A percentile compares a stretch with the other conserved stretches of the same genome.
phyloP scores from a whole-genome alignment of 495 filamentous ascomycete genomes.

The Penicillium steckii region DNA sequence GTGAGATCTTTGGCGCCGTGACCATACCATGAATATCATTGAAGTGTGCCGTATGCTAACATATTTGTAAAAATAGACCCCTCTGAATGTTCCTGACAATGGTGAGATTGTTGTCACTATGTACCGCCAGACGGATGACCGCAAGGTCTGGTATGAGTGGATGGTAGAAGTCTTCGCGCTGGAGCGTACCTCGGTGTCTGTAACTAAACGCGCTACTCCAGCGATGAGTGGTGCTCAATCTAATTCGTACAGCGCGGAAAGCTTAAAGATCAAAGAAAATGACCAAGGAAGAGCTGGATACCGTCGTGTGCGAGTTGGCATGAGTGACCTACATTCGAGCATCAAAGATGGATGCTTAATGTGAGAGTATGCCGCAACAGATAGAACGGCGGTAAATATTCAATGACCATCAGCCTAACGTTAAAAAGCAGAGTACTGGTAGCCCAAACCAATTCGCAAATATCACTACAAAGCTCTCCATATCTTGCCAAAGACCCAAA shows the following conservation, averaged over 20 bases:
- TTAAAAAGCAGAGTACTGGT: too few relatives aligned
- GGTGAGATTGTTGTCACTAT: conserved; percentile 86
- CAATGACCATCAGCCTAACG: too few relatives aligned
- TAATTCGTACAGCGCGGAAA: conserved; percentile 32
- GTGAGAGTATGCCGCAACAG: conserved; percentile 41
- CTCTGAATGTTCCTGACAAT: conserved; percentile 82
- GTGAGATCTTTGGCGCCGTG: conserved; percentile 42
- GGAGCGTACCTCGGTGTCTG: conserved; percentile 24
- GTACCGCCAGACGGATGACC: conserved; percentile 91
- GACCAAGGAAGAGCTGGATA: conserved; percentile 37
- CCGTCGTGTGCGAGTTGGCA: conserved; percentile 69
- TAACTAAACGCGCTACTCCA: conserved; percentile 21
- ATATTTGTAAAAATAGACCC: conserved; percentile 53
- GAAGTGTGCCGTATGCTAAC: background rate
- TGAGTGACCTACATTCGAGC: conserved; percentile 84
- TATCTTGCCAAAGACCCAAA: too few relatives aligned
- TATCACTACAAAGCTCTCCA: too few relatives aligned
- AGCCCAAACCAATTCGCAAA: too few relatives aligned
- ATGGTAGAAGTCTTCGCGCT: conserved; percentile 77
- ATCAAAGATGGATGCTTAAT: conserved; percentile 90
- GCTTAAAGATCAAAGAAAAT: conserved; percentile 23
- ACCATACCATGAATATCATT: background rate
- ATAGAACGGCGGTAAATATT: background rate
- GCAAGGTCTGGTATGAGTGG: conserved; percentile 99
- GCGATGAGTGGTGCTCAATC: conserved; percentile 34